Evolutionary conservation across 2,329 filamentous ascomycete genomes (phyloP).

Genomic region (Epichloe sibirici): DNA sequence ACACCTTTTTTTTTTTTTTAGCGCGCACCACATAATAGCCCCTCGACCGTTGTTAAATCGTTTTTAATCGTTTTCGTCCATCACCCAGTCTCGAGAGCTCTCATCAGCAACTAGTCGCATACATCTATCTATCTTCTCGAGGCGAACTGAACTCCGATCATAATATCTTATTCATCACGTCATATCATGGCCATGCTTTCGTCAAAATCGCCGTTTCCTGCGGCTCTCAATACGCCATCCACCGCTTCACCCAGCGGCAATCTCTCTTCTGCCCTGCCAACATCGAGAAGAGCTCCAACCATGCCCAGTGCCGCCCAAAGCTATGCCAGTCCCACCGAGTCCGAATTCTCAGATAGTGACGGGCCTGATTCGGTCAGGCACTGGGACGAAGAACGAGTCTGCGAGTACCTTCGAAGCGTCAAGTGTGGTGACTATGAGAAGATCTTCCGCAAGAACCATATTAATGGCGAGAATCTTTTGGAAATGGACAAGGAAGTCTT

Average conservation of each 20-base stretch:
- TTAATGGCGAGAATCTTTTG: conserved; percentile 91
- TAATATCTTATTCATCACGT: conserved; percentile 18
- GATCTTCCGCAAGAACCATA: conserved; percentile 82
- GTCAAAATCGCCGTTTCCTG: conserved; percentile 57
- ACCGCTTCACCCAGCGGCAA: conserved; percentile 32
- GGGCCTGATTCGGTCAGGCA: conserved; percentile 63
- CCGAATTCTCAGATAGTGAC: conserved; percentile 79
- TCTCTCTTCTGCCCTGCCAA: conserved; percentile 36
- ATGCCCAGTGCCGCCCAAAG: conserved; percentile 38
- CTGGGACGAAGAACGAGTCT: conserved; percentile 88
- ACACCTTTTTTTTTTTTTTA: neutral
- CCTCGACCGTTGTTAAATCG: neutral
- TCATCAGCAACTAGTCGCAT: neutral
- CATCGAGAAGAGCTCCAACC: conserved; percentile 39
- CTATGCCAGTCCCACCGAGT: conserved; percentile 78
- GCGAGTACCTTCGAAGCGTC: conserved; percentile 81
- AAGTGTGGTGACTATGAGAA: conserved; percentile 91
- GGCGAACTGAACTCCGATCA: neutral
- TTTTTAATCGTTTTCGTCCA: neutral
- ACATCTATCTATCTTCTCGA: too few species aligned
- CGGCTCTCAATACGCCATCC: conserved; percentile 32
- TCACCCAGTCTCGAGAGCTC: neutral
- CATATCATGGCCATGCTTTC: conserved; percentile 59
- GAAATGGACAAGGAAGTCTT: conserved; percentile 95
- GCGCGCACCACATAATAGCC: neutral